Conservation (phyloP, 78 protist species). For the Andalucia godoyi region DNA sequence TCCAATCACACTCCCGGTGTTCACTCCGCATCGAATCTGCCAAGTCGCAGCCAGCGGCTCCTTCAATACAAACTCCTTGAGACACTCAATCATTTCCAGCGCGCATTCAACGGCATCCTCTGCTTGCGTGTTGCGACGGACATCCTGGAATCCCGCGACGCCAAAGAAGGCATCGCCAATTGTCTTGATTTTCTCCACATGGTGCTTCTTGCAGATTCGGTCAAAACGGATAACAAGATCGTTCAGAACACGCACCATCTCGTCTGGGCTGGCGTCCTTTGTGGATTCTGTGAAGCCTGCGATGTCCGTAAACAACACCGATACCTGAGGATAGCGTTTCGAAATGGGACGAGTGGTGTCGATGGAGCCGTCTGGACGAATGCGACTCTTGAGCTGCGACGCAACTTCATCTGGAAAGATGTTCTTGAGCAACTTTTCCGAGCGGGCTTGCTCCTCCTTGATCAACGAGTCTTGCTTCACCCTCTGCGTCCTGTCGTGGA, state of each 20-base stretch:
- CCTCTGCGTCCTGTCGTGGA: background rate
- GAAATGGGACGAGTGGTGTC: no score
- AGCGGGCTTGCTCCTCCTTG: slow-evolving; percentile 8
- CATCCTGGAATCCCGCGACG: no score
- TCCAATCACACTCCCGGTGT: slow-evolving; percentile 21
- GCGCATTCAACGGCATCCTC: background rate
- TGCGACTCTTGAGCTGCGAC: background rate
- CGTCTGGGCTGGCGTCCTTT: no score
- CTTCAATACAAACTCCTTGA: no score
- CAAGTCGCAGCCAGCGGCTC: no score
- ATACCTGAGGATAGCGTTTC: background rate
- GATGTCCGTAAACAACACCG: no score
- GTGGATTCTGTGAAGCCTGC: no score
- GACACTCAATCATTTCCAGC: background rate
- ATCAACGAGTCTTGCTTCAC: background rate
- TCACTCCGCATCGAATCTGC: slow-evolving; percentile 19
- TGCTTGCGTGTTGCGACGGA: slow-evolving; percentile 3
- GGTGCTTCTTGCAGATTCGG: background rate
- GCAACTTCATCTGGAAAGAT: slow-evolving; percentile 7
- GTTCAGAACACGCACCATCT: no score
- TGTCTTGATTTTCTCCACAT: background rate
- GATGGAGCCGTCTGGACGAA: no score
- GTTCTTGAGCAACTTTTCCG: slow-evolving; percentile 13
- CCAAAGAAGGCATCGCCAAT: slow-evolving; percentile 9
- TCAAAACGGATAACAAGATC: background rate